Conservation (phyloP, 2,329 filamentous ascomycete species). For the Aureobasidium sp. region DNA sequence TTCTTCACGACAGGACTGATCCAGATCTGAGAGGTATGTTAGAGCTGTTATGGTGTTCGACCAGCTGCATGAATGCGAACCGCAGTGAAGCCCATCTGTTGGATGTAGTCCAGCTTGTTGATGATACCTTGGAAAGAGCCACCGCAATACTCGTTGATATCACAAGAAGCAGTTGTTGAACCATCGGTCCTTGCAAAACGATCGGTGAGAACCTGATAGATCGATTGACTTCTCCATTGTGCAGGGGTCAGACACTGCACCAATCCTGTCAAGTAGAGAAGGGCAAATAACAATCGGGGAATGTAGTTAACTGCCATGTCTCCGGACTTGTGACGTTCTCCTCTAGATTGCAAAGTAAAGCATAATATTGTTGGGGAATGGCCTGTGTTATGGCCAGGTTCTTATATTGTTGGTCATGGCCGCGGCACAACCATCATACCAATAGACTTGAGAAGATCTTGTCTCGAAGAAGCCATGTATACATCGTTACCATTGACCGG, state of each 20-base stretch:
- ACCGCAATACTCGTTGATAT: slow-evolving; percentile 43
- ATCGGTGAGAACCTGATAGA: slow-evolving; percentile 30
- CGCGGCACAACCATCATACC: neutral
- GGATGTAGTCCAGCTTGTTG: slow-evolving; percentile 54
- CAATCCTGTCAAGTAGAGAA: neutral
- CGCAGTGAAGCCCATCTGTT: slow-evolving; percentile 51
- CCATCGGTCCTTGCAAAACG: slow-evolving; percentile 32
- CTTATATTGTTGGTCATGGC: neutral
- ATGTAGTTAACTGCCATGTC: neutral
- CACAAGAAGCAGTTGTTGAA: slow-evolving; percentile 30
- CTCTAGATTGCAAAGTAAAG: neutral
- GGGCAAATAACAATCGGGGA: neutral
- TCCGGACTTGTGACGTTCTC: neutral
- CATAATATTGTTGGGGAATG: neutral
- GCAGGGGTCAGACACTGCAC: slow-evolving; percentile 14
- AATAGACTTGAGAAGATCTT: neutral
- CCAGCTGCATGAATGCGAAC: slow-evolving; percentile 29
- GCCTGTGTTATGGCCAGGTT: neutral
- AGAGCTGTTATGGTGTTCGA: neutral
- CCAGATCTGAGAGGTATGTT: slow-evolving; percentile 26
- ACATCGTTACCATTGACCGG: neutral
- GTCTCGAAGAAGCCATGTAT: neutral
- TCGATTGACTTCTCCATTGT: slow-evolving; percentile 31
- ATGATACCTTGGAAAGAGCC: slow-evolving; percentile 52
- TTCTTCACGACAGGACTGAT: slow-evolving; percentile 48